Evolutionary conservation across 371 early-diverging fungal genomes (phyloP), one percentile per base, ranked within the genome.

Genomic region (Mortierella sp.): DNA sequence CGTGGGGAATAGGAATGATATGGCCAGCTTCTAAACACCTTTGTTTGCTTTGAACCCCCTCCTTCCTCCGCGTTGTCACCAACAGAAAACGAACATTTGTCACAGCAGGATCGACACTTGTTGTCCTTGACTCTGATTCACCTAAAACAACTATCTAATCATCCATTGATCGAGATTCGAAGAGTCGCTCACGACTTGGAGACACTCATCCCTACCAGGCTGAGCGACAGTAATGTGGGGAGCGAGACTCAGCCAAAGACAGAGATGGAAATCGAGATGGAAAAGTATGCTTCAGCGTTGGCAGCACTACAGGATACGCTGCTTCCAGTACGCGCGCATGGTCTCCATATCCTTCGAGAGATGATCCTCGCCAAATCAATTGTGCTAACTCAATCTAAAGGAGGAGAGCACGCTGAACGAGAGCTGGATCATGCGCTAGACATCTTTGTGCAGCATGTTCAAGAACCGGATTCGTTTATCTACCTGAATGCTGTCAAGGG

Each of bases 401-500:
- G 81, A 72, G 34, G 71, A 61, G 6, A 31, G 13, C 51, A 22
- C 2, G 57, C 69, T 0, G 81, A 69, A 0, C 48, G 77, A 22
- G 85, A 89, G 21, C 63, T 96, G 37, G 86, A 87, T 19, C 83
- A 85, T 14, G 81, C 91, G 0, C 73, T 93, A 25, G 85, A 85
- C 63, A 82, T 94, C 4, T 95, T 95, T 85, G 77, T 94, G 2
- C 87, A 92, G 25, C 82, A 91, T 68, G 74, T 93, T 2, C 84
- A 87, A 53, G 88, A 92, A 48, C 88, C 89, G 28, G 96, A 56
- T 63, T 92, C 92, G 67, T 96, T 90, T 60, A 88, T 95, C 24
- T 95, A 96, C 62, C 82, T 96, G 52, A 95, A 96, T 74, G 95
- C 95, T 5, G 86, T 95, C 69, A 92, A 92, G 56, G 94, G 95